Evolutionary conservation across 768 basidiomycete genomes (phyloP), one percentile per base, ranked within the genome.

Genomic region (Butyriboletus loyo): DNA sequence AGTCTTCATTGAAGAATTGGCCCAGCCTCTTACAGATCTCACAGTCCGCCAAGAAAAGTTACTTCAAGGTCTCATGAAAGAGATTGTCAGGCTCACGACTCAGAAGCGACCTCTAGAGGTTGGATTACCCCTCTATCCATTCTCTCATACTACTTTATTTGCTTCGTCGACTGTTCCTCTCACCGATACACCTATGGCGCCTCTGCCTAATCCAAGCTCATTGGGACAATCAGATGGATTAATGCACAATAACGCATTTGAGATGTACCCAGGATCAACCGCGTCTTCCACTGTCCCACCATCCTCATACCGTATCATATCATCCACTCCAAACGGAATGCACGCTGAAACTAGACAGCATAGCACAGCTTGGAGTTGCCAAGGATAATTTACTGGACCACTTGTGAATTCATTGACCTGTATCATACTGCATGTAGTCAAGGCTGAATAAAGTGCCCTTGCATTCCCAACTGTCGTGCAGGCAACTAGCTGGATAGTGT

Each of bases 11-110:
- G 34, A 30, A 32, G 25, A 21, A n/a, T 46, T 37, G 34, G 19
- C 19, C 14, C 39, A 34, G 13, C 3, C 31, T 49, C 41, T 41
- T 28, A 63, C 56, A 52, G 25, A 57, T 44, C 42, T 22, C 59
- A 35, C 63, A 92, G 90, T 82, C 30, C 89, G 90, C 24, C 91
- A 93, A 71, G 90, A 93, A 67, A 81, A 81, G 56, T 72, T 93
- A 21, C 74, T 93, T 15, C 90, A 91, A 62, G 87, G 86, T 4
- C 75, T 92, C 34, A 92, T 92, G 90, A 75, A 81, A 41, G 91
- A 92, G 63, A 92, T 92, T 54, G 83, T 92, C 31, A 78, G 85
- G 50, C 82, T 90, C 77, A 92, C 91, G 17, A 83, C 78, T 13
- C 89, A 92, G 67, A 85, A 86, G 63, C 82, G 84, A 58, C 89